Evolutionary conservation across 164 flowering plant genomes (phyloP).

Genomic region (Dillenia suffruticosa): DNA sequence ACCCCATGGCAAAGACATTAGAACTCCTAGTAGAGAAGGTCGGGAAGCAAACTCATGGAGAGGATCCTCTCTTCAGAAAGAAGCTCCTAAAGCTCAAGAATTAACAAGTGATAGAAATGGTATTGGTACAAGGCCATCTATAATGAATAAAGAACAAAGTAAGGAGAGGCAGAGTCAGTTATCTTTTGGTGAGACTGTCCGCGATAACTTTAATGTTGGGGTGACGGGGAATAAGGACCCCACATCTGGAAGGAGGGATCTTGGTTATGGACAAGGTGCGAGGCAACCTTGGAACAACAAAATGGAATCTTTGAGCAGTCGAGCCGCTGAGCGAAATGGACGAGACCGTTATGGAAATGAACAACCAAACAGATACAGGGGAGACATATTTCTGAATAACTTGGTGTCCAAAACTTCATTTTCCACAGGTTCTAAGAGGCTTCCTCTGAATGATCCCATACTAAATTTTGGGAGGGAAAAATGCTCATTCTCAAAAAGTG

Average conservation of each 20-base stretch:
- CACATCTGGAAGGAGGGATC: conserved; percentile 40
- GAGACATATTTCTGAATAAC: conserved; percentile 37
- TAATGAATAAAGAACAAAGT: conserved; percentile 25
- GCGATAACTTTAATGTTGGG: conserved; percentile 27
- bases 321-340: conserved; percentile 34
- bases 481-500: conserved; percentile 38
- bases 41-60: conserved; percentile 63
- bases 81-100: conserved; percentile 30
- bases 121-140: conserved; percentile 27
- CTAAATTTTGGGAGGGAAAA: conserved; percentile 63
- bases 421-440: conserved; percentile 40
- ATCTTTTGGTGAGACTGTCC: conserved; percentile 22
- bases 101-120: conserved; percentile 30
- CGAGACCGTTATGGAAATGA: conserved; percentile 40
- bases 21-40: conserved; percentile 55
- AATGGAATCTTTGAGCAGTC: conserved; percentile 29
- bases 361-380: conserved; percentile 34
- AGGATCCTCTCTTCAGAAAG: conserved; percentile 35
- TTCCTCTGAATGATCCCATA: conserved; percentile 40
- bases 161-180: conserved; percentile 41
- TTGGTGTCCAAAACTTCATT: conserved; percentile 37
- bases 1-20: conserved; percentile 33
- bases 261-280: conserved; percentile 37
- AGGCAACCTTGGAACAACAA: conserved; percentile 45
- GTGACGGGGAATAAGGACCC: conserved; percentile 20